Base-by-base conservation (phyloP, 1,139 yeast genomes). In the Blastobotrys proliferans region DNA sequence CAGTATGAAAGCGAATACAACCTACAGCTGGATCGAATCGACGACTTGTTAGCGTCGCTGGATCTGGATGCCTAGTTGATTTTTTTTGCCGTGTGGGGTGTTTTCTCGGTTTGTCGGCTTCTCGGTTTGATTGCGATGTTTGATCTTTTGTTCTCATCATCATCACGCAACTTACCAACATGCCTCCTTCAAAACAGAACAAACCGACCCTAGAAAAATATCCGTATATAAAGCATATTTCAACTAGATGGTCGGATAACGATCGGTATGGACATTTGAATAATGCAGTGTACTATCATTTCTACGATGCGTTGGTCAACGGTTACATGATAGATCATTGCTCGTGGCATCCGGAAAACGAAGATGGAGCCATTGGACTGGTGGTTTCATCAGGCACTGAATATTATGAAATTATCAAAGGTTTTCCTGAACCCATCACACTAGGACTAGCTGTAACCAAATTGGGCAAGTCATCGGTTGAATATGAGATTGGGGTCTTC, bases 21-120 rank as follows among this genome's bases (percentile, higher is more conserved):
- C 38, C 54, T 58, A 35, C 69, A 64, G 16, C 53, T 73, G 29
- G 70, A 60, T 11, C 57, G 64, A 52, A 69, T 78, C 26, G 82
- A 77, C 44, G 52, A 50, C 5, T 50, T 77, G 38, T 60, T 78
- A 46, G 68, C 58, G 2, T 67, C 63, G 8, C 58, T 77, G 39
- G 61, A 63, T 13, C 32, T 48, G 31, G 46, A 44, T 14, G 51
- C 51, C 1, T 48, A 41, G 25, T n/a, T 9, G 14, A 25, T n/a
- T n/a, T n/a, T n/a, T n/a, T n/a, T n/a, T n/a, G n/a, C n/a, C 20
- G 25, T 17, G 4, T 14, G 13, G n/a, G n/a, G 13, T 18, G n/a
- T n/a, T n/a, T n/a, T n/a, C n/a, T n/a, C n/a, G n/a, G 20, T 28
- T 16, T 24, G 11, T 24, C 11, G 26, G 26, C n/a, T n/a, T n/a